Evolutionary conservation across 1,284 basidiomycete genomes (phyloP).

Genomic region (Laetiporus sulphureus): DNA sequence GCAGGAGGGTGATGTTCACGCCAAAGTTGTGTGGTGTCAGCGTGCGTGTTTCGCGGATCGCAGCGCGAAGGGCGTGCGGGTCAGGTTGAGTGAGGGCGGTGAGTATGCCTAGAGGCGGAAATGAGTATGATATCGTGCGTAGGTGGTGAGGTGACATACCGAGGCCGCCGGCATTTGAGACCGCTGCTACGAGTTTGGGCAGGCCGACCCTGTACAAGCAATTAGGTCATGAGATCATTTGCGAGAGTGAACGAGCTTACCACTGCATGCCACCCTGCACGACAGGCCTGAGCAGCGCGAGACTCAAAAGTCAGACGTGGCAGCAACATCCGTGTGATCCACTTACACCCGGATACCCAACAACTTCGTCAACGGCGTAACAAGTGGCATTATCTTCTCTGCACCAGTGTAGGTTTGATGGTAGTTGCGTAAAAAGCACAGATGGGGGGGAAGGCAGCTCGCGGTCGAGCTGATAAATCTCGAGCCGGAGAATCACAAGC

Average conservation of each 20-base stretch:
- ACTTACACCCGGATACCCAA: constrained; percentile 51
- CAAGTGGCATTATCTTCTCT: too few relatives aligned
- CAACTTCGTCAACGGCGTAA: constrained; percentile 45
- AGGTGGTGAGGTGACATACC: constrained; percentile 34
- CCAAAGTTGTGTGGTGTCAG: constrained; percentile 77
- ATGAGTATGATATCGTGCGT: background rate
- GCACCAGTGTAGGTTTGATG: too few relatives aligned
- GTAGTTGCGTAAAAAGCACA: too few relatives aligned
- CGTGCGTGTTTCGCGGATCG: constrained; percentile 75
- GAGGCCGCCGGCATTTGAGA: constrained; percentile 83
- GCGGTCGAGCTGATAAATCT: too few relatives aligned
- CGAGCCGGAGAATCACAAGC: too few relatives aligned
- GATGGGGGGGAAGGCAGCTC: too few relatives aligned
- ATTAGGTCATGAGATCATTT: background rate
- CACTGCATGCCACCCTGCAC: constrained; percentile 88
- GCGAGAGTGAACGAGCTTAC: constrained; percentile 29
- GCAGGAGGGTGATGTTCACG: constrained; percentile 89
- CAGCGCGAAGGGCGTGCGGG: constrained; percentile 77
- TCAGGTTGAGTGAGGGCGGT: constrained; percentile 87
- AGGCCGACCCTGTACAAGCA: constrained; percentile 59
- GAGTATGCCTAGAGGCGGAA: constrained; percentile 50
- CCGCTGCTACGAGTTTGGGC: constrained; percentile 70
- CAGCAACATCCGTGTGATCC: too few relatives aligned
- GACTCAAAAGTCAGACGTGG: background rate
- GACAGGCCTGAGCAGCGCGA: constrained; percentile 44